These are phyloP conservation scores for Nematodospora valgi DNA, from an alignment of 805 yeast genomes.

Conservation along the genomic window DNA sequence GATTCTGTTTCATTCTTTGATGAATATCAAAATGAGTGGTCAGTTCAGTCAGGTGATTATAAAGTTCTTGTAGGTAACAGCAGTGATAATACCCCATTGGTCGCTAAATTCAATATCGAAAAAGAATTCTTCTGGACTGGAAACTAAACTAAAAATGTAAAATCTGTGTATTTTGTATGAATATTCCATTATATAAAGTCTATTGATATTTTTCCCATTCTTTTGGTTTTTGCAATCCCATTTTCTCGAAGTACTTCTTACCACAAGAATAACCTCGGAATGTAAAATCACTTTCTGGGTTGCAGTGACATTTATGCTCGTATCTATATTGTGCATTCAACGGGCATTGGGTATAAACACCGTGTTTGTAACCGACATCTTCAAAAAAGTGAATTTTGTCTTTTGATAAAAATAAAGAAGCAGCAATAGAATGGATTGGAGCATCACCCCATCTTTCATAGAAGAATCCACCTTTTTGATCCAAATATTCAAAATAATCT, in stretches of 20 bases:
- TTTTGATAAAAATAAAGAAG: slow-evolving; percentile 68
- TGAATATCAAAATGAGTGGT: slow-evolving; percentile 25
- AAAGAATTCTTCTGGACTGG: slow-evolving; percentile 12
- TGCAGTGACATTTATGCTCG: slow-evolving; percentile 66
- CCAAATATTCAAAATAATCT: slow-evolving; percentile 70
- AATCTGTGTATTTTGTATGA: neutral
- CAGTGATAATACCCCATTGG: slow-evolving; percentile 14
- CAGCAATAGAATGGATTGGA: slow-evolving; percentile 88
- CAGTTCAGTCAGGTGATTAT: slow-evolving; percentile 22
- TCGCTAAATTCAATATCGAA: slow-evolving; percentile 14
- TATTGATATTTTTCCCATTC: slow-evolving; percentile 25
- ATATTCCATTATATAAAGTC: slow-evolving; percentile 1
- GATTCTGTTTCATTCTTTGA: slow-evolving; percentile 30
- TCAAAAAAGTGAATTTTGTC: slow-evolving; percentile 72
- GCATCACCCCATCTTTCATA: slow-evolving; percentile 96
- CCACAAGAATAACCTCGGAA: slow-evolving; percentile 32
- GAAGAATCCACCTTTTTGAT: slow-evolving; percentile 85
- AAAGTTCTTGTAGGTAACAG: slow-evolving; percentile 23
- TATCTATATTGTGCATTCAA: slow-evolving; percentile 54
- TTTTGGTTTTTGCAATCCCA: slow-evolving; percentile 25
- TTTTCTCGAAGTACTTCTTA: slow-evolving; percentile 27
- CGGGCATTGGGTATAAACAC: slow-evolving; percentile 80
- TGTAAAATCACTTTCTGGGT: slow-evolving; percentile 75
- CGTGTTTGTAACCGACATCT: slow-evolving; percentile 82
- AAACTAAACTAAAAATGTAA: slow-evolving; percentile 2